These are phyloP conservation scores for Pseudogymnoascus destructans DNA, from an alignment of 2,329 filamentous ascomycete genomes.

Conservation along the genomic window DNA sequence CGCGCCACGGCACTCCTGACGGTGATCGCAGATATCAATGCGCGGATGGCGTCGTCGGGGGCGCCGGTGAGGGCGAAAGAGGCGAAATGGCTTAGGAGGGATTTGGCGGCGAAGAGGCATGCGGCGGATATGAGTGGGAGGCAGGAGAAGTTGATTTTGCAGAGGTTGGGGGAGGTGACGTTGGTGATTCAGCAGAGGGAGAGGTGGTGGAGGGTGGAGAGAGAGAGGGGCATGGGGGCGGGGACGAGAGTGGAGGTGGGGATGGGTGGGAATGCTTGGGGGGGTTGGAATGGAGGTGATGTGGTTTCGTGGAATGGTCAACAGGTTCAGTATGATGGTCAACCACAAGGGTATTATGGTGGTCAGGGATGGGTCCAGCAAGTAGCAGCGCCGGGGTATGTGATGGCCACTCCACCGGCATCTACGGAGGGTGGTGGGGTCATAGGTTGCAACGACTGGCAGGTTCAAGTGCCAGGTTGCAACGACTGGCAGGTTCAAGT, in stretches of 20 bases:
- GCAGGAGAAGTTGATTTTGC: background rate
- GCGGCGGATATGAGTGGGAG: background rate
- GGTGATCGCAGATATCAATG: background rate
- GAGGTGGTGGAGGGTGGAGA: background rate
- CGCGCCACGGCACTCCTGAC: background rate
- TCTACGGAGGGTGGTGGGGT: background rate
- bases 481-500: background rate
- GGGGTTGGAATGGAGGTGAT: background rate
- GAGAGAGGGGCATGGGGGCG: background rate
- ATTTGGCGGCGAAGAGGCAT: background rate
- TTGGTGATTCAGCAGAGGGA: background rate
- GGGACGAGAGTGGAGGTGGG: background rate
- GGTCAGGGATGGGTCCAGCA: background rate
- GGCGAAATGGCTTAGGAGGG: background rate
- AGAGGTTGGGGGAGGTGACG: background rate
- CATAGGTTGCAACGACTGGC: background rate
- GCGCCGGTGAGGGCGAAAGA: background rate
- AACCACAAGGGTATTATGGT: background rate
- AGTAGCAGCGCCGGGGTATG: background rate
- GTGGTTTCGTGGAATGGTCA: background rate
- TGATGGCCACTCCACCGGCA: background rate
- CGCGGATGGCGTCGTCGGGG: background rate
- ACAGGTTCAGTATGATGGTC: background rate
- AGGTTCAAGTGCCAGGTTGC: background rate
- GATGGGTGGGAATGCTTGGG: background rate